Evolutionary conservation across 495 filamentous ascomycete genomes (phyloP), one percentile per base, ranked within the genome.

Genomic region (Xylaria scruposa): DNA sequence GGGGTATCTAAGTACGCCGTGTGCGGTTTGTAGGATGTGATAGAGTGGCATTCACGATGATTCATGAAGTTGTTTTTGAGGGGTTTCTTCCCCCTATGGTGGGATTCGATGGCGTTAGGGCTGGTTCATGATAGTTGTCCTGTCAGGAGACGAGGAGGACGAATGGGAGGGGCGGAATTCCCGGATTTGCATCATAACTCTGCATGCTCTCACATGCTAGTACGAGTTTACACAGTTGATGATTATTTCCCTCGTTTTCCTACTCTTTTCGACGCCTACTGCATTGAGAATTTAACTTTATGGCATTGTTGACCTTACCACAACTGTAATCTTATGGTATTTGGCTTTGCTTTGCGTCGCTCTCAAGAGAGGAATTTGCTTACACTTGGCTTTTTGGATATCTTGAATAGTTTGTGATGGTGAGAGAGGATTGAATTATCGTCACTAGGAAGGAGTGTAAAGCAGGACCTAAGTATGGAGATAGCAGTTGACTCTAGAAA

Each of bases 61-160:
- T 38, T 67, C 36, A 71, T 42, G 70, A 71, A 66, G 61, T 67
- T 64, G 47, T 38, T 65, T 31, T 71, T 19, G 24, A 0, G 40
- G 33, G 61, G 6, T 21, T 40, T 56, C 31, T 51, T 15, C 8
- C 12, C 46, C 29, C 40, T n/a, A 46, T 38, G 38, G 51, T 12
- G 70, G 70, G 40, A n/a, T 56, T 24, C 47, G 8, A 49, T 21
- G 70, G 70, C 70, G 70, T 71, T 71, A 59, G 40, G 49, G 49
- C 51, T 64, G 58, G 36, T 65, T 65, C 69, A 62, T 53, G 36
- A 17, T 36, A 60, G 56, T 59, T 49, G 47, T 29, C 29, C 47
- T 24, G 29, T 56, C 33, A 19, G 49, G 9, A 31, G 66, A 33
- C 36, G 66, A 68, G 19, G 49, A 21, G 0, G 38, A 42, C 15